phyloP scores from a whole-genome alignment of 306 rosid species.

The Acacia melanoxylon region DNA sequence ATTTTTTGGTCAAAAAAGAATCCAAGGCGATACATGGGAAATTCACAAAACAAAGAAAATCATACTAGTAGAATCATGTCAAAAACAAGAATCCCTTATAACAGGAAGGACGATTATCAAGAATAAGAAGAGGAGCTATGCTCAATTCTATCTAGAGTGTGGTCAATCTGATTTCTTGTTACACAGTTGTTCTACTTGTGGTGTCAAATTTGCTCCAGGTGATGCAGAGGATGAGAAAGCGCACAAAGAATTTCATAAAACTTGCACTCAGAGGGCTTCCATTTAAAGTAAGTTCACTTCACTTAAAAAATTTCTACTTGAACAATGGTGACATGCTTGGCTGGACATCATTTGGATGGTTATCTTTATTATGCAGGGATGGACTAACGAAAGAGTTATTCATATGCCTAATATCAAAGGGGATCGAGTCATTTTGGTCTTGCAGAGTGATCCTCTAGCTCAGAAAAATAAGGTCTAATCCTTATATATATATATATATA shows the following conservation, averaged over 20 bases:
- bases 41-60: not conserved
- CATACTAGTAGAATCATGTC: not conserved
- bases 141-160: slow-evolving; percentile 72
- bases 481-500: not conserved
- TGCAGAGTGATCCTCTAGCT: slow-evolving; percentile 53
- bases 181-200: slow-evolving; percentile 59
- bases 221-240: slow-evolving; percentile 62
- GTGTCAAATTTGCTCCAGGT: slow-evolving; percentile 70
- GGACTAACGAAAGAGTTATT: slow-evolving; percentile 22
- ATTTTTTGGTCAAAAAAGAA: slow-evolving; percentile 10
- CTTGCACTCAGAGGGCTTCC: slow-evolving; percentile 59
- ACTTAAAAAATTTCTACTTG: not conserved
- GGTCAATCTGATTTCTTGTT: slow-evolving; percentile 80
- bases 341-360: not conserved
- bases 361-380: not conserved
- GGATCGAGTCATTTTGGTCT: slow-evolving; percentile 58
- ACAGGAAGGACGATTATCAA: slow-evolving; percentile 43
- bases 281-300: slow-evolving; percentile 50
- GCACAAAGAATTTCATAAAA: slow-evolving; percentile 70
- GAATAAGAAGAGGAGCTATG: slow-evolving; percentile 87
- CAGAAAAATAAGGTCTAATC: slow-evolving; percentile 62
- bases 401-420: slow-evolving; percentile 21
- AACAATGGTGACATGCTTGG: not conserved
- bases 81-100: not conserved
- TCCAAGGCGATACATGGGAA: not conserved